phyloP scores from a whole-genome alignment of 495 filamentous ascomycete species.

The Neurospora discreta region DNA sequence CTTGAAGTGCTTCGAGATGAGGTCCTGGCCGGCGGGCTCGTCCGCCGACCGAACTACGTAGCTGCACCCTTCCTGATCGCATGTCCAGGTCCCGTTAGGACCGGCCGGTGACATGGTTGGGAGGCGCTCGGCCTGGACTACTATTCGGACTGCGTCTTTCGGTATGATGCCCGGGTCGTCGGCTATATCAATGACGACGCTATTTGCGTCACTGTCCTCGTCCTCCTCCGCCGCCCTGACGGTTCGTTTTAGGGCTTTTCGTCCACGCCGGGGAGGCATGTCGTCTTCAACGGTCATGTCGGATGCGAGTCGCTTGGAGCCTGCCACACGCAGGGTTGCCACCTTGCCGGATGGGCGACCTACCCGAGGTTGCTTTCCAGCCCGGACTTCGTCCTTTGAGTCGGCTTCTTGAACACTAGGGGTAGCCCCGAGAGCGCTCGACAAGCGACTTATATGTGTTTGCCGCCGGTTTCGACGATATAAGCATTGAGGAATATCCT shows the following conservation, averaged over 20 bases:
- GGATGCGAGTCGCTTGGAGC: constrained; percentile 24
- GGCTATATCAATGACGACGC: constrained; percentile 6
- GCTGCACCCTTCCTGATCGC: constrained; percentile 55
- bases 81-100: constrained; percentile 58
- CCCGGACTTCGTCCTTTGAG: constrained; percentile 2
- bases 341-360: constrained; percentile 22
- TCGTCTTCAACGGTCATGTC: constrained; percentile 23
- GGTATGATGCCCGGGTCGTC: constrained; percentile 5
- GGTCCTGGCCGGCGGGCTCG: constrained; percentile 41
- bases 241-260: constrained; percentile 21
- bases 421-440: background rate
- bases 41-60: constrained; percentile 51
- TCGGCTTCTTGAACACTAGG: constrained; percentile 4
- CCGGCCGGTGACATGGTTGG: constrained; percentile 36
- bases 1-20: constrained; percentile 53
- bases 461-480: background rate
- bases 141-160: constrained; percentile 19
- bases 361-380: constrained; percentile 8
- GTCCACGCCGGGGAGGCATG: background rate
- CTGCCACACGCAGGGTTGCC: constrained; percentile 20
- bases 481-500: constrained; percentile 12
- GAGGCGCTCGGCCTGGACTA: constrained; percentile 32
- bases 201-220: constrained; percentile 28
- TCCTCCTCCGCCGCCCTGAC: constrained; percentile 18
- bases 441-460: background rate